Base-by-base conservation (phyloP, 2,329 filamentous ascomycete species). In the Verticillium dahliae region DNA sequence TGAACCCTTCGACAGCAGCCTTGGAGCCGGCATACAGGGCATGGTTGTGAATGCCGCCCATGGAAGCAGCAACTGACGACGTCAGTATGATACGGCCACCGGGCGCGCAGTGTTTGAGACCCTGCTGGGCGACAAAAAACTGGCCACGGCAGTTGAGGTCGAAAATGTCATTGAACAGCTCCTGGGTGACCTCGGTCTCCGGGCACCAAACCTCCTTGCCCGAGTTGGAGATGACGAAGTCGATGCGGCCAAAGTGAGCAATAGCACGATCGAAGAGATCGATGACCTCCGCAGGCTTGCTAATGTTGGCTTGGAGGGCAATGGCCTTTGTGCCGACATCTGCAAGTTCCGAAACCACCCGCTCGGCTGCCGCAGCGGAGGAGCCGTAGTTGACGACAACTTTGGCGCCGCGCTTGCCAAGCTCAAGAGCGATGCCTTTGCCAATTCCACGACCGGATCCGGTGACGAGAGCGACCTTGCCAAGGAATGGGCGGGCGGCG, bases 61-160 rank as follows among this genome's bases (percentile, higher is more conserved):
- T 79, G 65, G 85, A 83, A 4, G 89, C 75, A 15, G 87, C 88
- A 69, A 91, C 89, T 54, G 85, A 89, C 39, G 83, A 87, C 79
- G 90, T 91, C 61, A 92, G 80, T 69, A 92, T 85, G 67, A 93
- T 83, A 56, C 90, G 82, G 37, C 90, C 90, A 62, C 89, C 87
- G 55, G 84, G 79, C 70, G 87, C 81, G 65, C 90, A 82, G 76
- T 90, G 79, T 76, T 88, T 88, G 75, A 89, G 89, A 6, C 85
- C 90, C 62, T 90, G 86, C 76, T 91, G 88, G 22, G 88, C 89
- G 59, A 92, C 88, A 73, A 92, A 91, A 80, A 91, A 91, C 75
- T 91, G 87, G 56, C 86, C 88, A 50, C 86, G 81, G 63, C 85
- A 81, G 78, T 90, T 90, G 69, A 90, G 79, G 78, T 85, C 85